A percentile compares a stretch with the other conserved stretches of the same genome.
Evolutionary conservation across 2,329 filamentous ascomycete species (phyloP).

Genomic region (Ustilaginoidea virens): DNA sequence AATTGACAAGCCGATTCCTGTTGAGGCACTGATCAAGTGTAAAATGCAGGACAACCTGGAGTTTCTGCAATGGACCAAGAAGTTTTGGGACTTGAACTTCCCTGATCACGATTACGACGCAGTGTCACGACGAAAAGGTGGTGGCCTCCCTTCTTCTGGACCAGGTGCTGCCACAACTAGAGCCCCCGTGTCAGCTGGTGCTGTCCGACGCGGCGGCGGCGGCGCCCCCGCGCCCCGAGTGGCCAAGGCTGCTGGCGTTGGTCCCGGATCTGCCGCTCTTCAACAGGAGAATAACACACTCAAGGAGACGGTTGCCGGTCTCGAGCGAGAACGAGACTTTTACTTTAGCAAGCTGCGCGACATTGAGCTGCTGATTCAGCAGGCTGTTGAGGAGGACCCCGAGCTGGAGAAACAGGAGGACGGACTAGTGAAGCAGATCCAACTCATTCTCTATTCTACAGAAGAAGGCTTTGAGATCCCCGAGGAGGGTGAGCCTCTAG

Average conservation of each 20-base stretch:
- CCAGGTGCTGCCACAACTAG: slow-evolving; percentile 19
- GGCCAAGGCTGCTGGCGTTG: slow-evolving; percentile 31
- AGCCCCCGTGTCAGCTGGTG: slow-evolving; percentile 32
- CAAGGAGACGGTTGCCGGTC: slow-evolving; percentile 86
- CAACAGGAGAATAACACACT: slow-evolving; percentile 75
- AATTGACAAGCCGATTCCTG: slow-evolving; percentile 79
- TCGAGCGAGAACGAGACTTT: slow-evolving; percentile 94
- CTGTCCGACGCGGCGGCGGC: slow-evolving; percentile 39
- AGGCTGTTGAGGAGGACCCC: slow-evolving; percentile 81
- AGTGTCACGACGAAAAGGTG: slow-evolving; percentile 66
- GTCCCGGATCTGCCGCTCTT: slow-evolving; percentile 54
- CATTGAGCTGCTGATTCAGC: slow-evolving; percentile 88
- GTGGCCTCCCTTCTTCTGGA: slow-evolving; percentile 38
- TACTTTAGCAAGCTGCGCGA: slow-evolving; percentile 98
- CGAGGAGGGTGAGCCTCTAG: slow-evolving; percentile 53
- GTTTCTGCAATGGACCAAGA: slow-evolving; percentile 94
- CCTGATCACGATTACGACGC: slow-evolving; percentile 96
- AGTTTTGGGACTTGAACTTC: slow-evolving; percentile 96
- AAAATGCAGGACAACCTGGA: slow-evolving; percentile 99
- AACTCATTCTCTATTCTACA: slow-evolving; percentile 92
- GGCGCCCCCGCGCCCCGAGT: slow-evolving; percentile 35
- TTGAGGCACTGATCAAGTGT: slow-evolving; percentile 84
- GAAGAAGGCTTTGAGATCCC: slow-evolving; percentile 90
- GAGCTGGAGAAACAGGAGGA: slow-evolving; percentile 90
- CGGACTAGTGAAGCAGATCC: slow-evolving; percentile 86